Evolutionary conservation across 1,284 basidiomycete species (phyloP).

Genomic region (Neolentinus lepideus): DNA sequence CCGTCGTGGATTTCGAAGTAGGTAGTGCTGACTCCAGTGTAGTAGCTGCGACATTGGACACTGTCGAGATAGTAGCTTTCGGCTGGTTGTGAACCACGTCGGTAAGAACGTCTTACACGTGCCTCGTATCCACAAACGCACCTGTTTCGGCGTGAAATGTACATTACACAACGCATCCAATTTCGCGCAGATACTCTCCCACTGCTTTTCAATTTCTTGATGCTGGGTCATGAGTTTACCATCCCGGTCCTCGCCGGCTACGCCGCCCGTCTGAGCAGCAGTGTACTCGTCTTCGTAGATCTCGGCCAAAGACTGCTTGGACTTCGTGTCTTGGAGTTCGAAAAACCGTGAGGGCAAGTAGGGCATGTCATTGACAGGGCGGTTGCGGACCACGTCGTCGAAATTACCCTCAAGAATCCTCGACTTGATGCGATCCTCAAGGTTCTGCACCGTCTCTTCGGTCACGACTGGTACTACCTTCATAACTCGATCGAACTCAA

Average conservation of each 20-base stretch:
- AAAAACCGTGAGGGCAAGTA: conserved; percentile 89
- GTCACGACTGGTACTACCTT: conserved; percentile 89
- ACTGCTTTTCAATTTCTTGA: conserved; percentile 74
- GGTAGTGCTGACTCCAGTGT: conserved; percentile 89
- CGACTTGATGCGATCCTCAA: conserved; percentile 91
- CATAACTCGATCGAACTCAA: conserved; percentile 89
- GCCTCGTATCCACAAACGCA: too few species aligned
- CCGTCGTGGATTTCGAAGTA: conserved; percentile 65
- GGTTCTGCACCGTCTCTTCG: conserved; percentile 74
- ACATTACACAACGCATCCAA: conserved; percentile 93
- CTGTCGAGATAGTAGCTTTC: conserved; percentile 82
- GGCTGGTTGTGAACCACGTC: conserved; percentile 46
- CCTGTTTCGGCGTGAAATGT: conserved; percentile 93
- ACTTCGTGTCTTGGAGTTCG: conserved; percentile 87
- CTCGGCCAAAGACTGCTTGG: conserved; percentile 85
- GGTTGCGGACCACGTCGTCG: conserved; percentile 86
- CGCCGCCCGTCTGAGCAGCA: conserved; percentile 50
- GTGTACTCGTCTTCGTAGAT: conserved; percentile 95
- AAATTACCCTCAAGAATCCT: conserved; percentile 85
- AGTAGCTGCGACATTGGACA: conserved; percentile 83
- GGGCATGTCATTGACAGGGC: conserved; percentile 74
- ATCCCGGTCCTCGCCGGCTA: conserved; percentile 71
- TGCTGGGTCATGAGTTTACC: conserved; percentile 88
- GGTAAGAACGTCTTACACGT: conserved; percentile 3
- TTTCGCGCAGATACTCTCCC: conserved; percentile 85